These are phyloP conservation scores for Penicillium cataractarum DNA, from an alignment of 495 filamentous ascomycete species.

Conservation along the genomic window DNA sequence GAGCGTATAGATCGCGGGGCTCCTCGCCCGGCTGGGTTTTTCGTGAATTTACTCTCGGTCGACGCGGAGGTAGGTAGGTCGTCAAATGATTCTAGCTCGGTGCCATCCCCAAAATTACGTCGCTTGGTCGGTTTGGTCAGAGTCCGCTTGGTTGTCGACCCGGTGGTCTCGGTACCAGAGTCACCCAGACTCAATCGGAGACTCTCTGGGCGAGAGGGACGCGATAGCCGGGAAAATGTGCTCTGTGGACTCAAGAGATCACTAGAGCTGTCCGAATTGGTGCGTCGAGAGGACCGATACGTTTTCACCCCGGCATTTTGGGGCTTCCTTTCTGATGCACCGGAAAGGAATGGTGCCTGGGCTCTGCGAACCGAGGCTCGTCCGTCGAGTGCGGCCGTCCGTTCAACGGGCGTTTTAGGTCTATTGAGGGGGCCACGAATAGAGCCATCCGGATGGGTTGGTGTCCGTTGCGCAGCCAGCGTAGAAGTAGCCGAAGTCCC, in stretches of 20 bases:
- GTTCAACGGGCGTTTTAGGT: constrained; percentile 75
- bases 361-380: constrained; percentile 60
- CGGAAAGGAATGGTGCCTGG: constrained; percentile 78
- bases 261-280: constrained; percentile 69
- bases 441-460: constrained; percentile 45
- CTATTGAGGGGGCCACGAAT: constrained; percentile 52
- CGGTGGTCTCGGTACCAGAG: constrained; percentile 49
- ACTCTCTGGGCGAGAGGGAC: constrained; percentile 48
- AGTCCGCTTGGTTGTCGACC: constrained; percentile 60
- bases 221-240: constrained; percentile 54
- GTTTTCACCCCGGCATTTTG: constrained; percentile 77
- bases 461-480: constrained; percentile 37
- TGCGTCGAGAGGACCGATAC: constrained; percentile 69
- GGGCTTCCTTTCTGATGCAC: constrained; percentile 71
- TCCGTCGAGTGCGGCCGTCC: constrained; percentile 51
- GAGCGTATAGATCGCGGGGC: constrained; percentile 66
- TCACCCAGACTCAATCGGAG: constrained; percentile 45
- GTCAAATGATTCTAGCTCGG: constrained; percentile 89
- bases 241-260: constrained; percentile 50
- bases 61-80: constrained; percentile 88
- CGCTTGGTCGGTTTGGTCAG: constrained; percentile 73
- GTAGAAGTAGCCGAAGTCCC: constrained; percentile 43
- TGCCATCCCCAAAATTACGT: constrained; percentile 88
- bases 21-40: constrained; percentile 73
- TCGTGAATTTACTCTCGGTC: constrained; percentile 79